phyloP scores from a whole-genome alignment of 768 basidiomycete genomes.

The Boletus coccyginus region DNA sequence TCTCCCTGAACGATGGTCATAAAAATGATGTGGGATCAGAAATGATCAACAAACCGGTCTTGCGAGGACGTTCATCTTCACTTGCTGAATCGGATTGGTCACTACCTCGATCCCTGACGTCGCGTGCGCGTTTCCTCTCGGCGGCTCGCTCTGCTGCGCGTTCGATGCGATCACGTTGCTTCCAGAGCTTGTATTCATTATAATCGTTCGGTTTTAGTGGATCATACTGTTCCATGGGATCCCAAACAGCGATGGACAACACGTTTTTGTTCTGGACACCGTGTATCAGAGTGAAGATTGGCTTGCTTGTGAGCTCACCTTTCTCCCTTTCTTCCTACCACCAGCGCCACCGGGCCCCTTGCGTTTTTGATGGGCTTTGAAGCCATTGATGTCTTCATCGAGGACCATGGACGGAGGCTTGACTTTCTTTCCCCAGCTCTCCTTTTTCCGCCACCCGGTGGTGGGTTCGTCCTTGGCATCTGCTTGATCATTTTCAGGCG shows the following conservation, averaged over 20 bases:
- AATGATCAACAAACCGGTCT: constrained; percentile 50
- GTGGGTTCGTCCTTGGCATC: constrained; percentile 27
- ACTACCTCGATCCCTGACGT: constrained; percentile 45
- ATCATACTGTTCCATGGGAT: constrained; percentile 78
- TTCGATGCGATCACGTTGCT: constrained; percentile 72
- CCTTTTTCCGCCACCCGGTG: constrained; percentile 40
- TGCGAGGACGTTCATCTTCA: constrained; percentile 65
- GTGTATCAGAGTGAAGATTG: neutral
- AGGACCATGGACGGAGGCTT: constrained; percentile 90
- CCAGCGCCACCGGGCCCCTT: constrained; percentile 44
- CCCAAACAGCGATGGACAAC: constrained; percentile 59
- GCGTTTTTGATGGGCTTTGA: constrained; percentile 57
- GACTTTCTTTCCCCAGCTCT: constrained; percentile 85
- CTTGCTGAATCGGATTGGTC: constrained; percentile 67
- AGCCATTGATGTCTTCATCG: constrained; percentile 87
- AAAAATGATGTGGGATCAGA: neutral
- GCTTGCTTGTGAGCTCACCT: constrained; percentile 41
- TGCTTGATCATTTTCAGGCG: constrained; percentile 21
- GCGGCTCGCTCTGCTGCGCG: constrained; percentile 57
- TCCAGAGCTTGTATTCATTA: constrained; percentile 83
- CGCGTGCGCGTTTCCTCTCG: constrained; percentile 57
- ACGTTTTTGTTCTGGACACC: constrained; percentile 56
- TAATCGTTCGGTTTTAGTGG: constrained; percentile 85
- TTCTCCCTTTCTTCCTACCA: constrained; percentile 51
- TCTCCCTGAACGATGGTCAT: constrained; percentile 33